Evolutionary conservation across 1,139 yeast species (phyloP).

Genomic region (Magnusiomyces sp.): DNA sequence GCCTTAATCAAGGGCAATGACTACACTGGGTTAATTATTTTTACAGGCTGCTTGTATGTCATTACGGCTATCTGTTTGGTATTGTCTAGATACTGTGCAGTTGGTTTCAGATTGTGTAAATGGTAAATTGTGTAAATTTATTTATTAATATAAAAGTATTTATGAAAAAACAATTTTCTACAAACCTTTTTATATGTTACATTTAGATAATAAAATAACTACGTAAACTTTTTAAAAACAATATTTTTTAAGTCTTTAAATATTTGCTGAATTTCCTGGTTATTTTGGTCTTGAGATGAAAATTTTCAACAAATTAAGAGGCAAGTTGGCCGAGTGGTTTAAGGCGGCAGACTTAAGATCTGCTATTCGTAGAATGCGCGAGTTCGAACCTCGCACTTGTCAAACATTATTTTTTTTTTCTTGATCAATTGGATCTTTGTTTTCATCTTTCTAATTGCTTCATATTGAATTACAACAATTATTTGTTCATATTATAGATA

Average conservation of each 20-base stretch:
- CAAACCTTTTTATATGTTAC: too few species aligned
- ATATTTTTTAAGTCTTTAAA: too few species aligned
- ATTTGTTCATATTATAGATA: too few species aligned
- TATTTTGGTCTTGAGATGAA: too few species aligned
- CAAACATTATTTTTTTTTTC: conserved; percentile 11
- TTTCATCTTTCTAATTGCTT: too few species aligned
- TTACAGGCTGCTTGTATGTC: conserved; percentile 33
- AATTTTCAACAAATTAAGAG: background rate
- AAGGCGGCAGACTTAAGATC: conserved; percentile 21
- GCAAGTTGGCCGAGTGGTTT: conserved; percentile 21
- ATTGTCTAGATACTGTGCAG: conserved; percentile 33
- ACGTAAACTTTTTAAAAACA: too few species aligned
- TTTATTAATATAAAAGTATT: too few species aligned
- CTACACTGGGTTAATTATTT: conserved; percentile 34
- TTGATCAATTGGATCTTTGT: too few species aligned
- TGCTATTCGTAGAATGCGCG: conserved; percentile 19
- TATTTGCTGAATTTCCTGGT: too few species aligned
- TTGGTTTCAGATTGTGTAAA: conserved; percentile 27
- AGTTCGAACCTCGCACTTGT: conserved; percentile 20
- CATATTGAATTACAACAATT: too few species aligned
- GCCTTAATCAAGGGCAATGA: conserved; percentile 35
- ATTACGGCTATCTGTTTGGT: conserved; percentile 28
- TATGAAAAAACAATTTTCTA: background rate
- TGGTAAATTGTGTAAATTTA: conserved; percentile 5
- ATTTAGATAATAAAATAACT: too few species aligned